A percentile compares a stretch with the other conserved stretches of the same genome.
Conservation (phyloP, 2,329 filamentous ascomycete genomes). For the Nannizzia gypsea region DNA sequence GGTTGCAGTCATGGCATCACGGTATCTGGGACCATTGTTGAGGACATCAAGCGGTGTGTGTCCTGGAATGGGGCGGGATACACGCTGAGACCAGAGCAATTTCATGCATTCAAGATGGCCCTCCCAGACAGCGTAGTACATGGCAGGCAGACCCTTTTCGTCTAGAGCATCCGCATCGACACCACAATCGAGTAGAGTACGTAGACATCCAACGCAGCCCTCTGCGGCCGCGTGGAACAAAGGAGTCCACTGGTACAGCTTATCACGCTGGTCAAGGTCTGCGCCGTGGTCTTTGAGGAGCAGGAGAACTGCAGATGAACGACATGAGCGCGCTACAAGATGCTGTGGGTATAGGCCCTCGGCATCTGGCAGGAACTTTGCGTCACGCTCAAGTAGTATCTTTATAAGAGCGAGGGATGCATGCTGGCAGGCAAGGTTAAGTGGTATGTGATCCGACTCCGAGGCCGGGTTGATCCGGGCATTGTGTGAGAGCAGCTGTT, state of each 20-base stretch:
- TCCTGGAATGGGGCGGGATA: conserved; percentile 14
- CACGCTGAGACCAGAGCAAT: conserved; percentile 47
- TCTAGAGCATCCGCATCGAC: conserved; percentile 71
- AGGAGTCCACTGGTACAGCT: conserved; percentile 94
- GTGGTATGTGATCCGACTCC: conserved; percentile 80
- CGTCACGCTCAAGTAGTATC: conserved; percentile 67
- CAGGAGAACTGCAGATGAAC: conserved; percentile 65
- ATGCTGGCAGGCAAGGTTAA: conserved; percentile 91
- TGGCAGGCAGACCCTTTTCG: conserved; percentile 83
- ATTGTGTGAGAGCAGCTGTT: conserved; percentile 61
- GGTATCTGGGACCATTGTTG: conserved; percentile 26
- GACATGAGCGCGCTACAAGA: conserved; percentile 78
- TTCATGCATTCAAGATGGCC: conserved; percentile 91
- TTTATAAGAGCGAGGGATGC: conserved; percentile 76
- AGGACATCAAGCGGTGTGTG: conserved; percentile 26
- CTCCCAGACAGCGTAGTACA: conserved; percentile 99
- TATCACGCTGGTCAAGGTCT: conserved; percentile 83
- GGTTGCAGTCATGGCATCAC: conserved; percentile 15
- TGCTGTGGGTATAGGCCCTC: conserved; percentile 97
- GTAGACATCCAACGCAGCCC: conserved; percentile 79
- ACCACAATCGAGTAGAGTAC: conserved; percentile 65
- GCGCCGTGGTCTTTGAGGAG: conserved; percentile 76
- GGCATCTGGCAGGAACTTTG: conserved; percentile 79
- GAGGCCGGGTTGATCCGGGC: conserved; percentile 79
- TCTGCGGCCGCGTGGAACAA: conserved; percentile 94